Conservation (phyloP, 2,329 filamentous ascomycete genomes). For the Mollisia scopiformis region DNA sequence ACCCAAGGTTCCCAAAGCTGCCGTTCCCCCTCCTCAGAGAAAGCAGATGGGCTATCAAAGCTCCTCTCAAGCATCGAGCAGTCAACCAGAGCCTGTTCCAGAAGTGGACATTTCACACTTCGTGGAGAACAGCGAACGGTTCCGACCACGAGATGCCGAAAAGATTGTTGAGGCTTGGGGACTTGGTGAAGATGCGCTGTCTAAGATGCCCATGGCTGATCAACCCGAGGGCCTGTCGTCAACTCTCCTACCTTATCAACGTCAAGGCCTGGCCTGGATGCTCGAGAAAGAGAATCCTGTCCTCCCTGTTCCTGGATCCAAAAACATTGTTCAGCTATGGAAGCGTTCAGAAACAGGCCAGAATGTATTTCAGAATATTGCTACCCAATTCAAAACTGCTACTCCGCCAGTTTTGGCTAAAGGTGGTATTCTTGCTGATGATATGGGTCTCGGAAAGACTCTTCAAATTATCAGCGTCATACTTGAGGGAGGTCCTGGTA, state of each 20-base stretch:
- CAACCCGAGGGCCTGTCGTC: conserved; percentile 70
- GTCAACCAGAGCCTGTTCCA: conserved; percentile 19
- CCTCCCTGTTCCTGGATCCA: conserved; percentile 60
- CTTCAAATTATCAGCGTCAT: conserved; percentile 84
- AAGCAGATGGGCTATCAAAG: conserved; percentile 29
- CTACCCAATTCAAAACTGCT: conserved; percentile 67
- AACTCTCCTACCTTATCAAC: conserved; percentile 77
- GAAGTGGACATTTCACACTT: conserved; percentile 52
- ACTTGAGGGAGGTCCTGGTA: conserved; percentile 54
- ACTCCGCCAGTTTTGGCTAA: conserved; percentile 66
- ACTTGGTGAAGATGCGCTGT: conserved; percentile 63
- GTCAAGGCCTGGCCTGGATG: conserved; percentile 81
- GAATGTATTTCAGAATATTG: conserved; percentile 65
- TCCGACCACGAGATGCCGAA: conserved; percentile 70
- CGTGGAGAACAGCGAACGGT: conserved; percentile 65
- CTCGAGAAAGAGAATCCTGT: conserved; percentile 72
- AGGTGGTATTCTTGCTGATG: conserved; percentile 86
- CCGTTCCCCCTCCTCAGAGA: conserved; percentile 45
- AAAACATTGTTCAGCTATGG: conserved; percentile 78
- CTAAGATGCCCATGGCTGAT: conserved; percentile 70
- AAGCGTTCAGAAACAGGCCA: conserved; percentile 49
- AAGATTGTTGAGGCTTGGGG: conserved; percentile 64
- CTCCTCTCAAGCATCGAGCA: conserved; percentile 24
- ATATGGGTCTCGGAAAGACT: conserved; percentile 95
- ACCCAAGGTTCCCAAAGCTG: conserved; percentile 43